Evolutionary conservation across 768 basidiomycete genomes (phyloP), one percentile per base, ranked within the genome.

Genomic region (Megacollybia marginata): DNA sequence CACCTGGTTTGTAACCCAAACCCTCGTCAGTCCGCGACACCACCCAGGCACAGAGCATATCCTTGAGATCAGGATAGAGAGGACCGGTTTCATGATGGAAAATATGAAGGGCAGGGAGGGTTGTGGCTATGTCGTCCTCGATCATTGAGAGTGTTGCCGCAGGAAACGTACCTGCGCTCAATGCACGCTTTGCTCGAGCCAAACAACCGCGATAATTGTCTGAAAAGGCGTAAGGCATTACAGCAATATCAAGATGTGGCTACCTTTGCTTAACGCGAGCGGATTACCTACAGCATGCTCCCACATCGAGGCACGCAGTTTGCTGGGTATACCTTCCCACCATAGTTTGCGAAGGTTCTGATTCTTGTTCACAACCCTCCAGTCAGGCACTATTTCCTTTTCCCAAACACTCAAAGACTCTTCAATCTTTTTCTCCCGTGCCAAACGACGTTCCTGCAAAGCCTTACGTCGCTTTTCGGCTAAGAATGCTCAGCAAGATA

Each of bases 251-350:
- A 28, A 18, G 18, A 51, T 58, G 50, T 47, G 42, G 56, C 11
- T 67, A 83, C 88, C 88, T 83, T 87, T 92, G 64, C 80, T 83
- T 48, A 95, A 65, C 13, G 89, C 82, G 42, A 95, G 70, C 20
- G 80, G 70, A 60, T 95, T 95, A 8, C 92, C 92, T 13, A 86
- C 80, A n/a, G 85, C 89, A 47, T 74, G 75, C 62, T 88, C 81
- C 92, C 92, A 95, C 72, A 94, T 76, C 1, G 74, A 62, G 4
- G 87, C 85, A 32, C 92, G 78, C 48, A 91, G 65, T 59, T 88
- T 87, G 0, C 85, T 77, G 2, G 92, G 92, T 56, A 93, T 88
- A 3, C 92, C 92, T 31, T 73, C 73, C 91, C 91, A 92, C 92
- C 92, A 95, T 9, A 93, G 59, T 59, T 74, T 79, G 32, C 85